Base-by-base conservation (phyloP, 1,139 yeast genomes). In the Debaryomyces sp. region DNA sequence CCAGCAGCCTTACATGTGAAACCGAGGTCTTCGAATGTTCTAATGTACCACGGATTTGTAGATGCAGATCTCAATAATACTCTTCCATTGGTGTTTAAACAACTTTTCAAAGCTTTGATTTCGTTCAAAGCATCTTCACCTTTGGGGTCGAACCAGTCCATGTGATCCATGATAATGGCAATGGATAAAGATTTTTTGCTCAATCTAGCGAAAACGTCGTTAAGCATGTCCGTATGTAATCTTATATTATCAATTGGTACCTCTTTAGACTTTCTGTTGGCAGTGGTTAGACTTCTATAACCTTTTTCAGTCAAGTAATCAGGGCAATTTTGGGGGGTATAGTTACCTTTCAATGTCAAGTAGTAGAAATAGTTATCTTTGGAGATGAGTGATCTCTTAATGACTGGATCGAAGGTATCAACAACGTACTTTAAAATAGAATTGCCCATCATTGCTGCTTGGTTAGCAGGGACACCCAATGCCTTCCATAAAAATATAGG, bases 141-240 rank as follows among this genome's bases (percentile, higher is more conserved):
- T 17, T 74, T 65, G 35, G 89, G 86, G 56, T 84, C 85, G 62
- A 88, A 88, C 96, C 96, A 89, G 67, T 89, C 96, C 94, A 88
- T 87, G 64, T 89, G 96, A 65, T 89, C 96, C 96, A 89, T 89
- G 49, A 89, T 86, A 43, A 89, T 81, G 24, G 94, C 94, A 59
- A 85, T 84, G 8, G 91, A 82, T 45, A 89, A 77, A 15, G 90
- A 80, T 49, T 80, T 78, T 46, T 78, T 75, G 33, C 82, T 73
- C 50, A 89, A 71, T 54, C 94, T 75, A 43, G 81, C 83, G 54
- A 87, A 82, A 2, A 88, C 95, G 58, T 87, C 91, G 61, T 83
- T 84, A 59, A 89, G 75, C 47, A 85, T 83, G 62, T 89, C 96
- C 5, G 96, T 89, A 67, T 89, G 96, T 42, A 89, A 70, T 62